phyloP scores from a whole-genome alignment of 208 protist genomes.

The Dictyostelium gargantuum region DNA sequence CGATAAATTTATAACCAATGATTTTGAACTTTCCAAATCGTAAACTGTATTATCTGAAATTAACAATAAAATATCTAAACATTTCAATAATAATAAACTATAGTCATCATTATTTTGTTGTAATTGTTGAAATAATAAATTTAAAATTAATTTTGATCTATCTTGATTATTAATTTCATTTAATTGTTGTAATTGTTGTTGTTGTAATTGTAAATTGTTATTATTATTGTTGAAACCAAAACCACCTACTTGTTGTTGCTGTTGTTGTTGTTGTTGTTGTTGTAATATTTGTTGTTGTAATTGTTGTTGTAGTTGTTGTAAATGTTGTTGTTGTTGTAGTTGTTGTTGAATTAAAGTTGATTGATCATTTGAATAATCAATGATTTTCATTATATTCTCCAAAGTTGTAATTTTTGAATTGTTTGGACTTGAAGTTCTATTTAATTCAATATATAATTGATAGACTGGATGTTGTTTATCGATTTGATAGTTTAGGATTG shows the following conservation, averaged over 20 bases:
- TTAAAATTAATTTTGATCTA: background rate
- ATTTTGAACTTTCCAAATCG: background rate
- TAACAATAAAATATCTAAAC: slow-evolving; percentile 33
- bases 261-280: background rate
- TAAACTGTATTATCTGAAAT: background rate
- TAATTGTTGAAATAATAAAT: background rate
- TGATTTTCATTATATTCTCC: slow-evolving; percentile 1
- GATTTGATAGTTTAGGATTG: background rate
- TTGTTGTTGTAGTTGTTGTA: background rate
- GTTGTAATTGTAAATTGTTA: background rate
- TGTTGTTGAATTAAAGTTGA: background rate
- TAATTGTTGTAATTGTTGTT: background rate
- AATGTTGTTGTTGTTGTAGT: background rate
- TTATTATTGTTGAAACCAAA: too few species aligned
- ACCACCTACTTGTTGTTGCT: too few species aligned
- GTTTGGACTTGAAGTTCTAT: background rate
- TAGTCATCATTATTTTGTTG: background rate
- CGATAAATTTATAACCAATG: background rate
- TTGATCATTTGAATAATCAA: background rate
- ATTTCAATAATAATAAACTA: background rate
- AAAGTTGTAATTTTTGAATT: background rate
- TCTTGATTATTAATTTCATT: background rate
- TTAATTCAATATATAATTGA: slow-evolving; percentile 24
- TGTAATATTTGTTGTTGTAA: background rate
- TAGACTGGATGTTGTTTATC: slow-evolving; percentile 26